These are phyloP conservation scores for Crassisporium funariophilum DNA, from an alignment of 768 basidiomycete genomes.

Conservation along the genomic window DNA sequence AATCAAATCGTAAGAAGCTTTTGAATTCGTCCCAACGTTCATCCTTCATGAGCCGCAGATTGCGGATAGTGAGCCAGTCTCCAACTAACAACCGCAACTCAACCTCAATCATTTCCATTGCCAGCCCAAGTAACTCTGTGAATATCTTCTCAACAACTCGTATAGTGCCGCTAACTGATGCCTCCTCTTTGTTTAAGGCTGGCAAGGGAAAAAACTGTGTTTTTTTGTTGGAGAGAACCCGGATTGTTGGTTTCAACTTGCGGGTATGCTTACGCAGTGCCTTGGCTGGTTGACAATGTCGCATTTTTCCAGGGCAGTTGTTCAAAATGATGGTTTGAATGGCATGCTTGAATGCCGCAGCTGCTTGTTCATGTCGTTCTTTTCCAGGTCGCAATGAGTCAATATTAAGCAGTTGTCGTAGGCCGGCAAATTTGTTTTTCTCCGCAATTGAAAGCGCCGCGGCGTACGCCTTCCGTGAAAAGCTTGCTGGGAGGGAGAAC, in stretches of 20 bases:
- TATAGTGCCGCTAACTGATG: conserved; percentile 10
- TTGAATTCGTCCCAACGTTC: conserved; percentile 5
- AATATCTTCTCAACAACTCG: conserved; percentile 14
- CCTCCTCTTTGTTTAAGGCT: conserved; percentile 14
- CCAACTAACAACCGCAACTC: conserved; percentile 11
- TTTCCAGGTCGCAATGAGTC: background rate
- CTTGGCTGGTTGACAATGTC: background rate
- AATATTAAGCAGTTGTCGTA: background rate
- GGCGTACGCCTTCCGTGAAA: background rate
- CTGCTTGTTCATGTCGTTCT: background rate
- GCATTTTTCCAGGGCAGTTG: background rate
- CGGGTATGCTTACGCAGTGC: background rate
- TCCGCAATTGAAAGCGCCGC: conserved; percentile 9
- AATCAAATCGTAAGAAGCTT: conserved; percentile 6
- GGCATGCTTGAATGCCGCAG: conserved; percentile 10
- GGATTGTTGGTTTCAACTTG: conserved; percentile 4
- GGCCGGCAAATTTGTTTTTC: background rate
- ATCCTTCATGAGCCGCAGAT: conserved; percentile 10
- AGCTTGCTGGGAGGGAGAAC: conserved; percentile 9
- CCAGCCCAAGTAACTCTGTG: conserved; percentile 2
- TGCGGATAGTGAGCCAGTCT: conserved; percentile 13
- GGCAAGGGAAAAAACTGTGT: conserved; percentile 13
- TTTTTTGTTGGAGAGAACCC: conserved; percentile 6
- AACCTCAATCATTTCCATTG: conserved; percentile 5
- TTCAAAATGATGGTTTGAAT: conserved; percentile 7